Percentiles rank a stretch among this genome's conserved stretches.
Conservation (phyloP, 441 rosid species). For the Corymbia calophylla region DNA sequence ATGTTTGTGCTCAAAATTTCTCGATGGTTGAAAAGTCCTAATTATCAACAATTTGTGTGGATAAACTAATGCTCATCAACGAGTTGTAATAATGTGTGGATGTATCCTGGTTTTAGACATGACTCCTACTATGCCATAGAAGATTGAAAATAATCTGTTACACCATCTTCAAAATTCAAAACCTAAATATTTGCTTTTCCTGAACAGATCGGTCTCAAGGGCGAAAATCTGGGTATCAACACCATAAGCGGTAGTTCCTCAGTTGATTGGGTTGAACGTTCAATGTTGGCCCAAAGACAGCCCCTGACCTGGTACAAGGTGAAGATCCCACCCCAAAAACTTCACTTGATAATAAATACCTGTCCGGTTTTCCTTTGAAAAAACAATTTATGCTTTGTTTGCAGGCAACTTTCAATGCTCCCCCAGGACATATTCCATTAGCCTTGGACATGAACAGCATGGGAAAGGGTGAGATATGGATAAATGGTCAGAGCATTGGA, state of each 20-base stretch:
- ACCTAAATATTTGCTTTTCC: not conserved
- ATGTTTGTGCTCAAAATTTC: not conserved
- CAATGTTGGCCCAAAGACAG: constrained; percentile 33
- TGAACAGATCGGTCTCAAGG: constrained; percentile 45
- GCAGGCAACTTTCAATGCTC: not conserved
- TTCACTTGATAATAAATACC: not conserved
- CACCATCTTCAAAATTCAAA: not conserved
- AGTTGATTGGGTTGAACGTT: constrained; percentile 51
- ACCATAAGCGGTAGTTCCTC: constrained; percentile 37
- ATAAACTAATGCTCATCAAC: not conserved
- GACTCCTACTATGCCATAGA: not conserved
- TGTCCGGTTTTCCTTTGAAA: not conserved
- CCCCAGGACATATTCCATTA: not conserved
- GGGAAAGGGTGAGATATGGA: constrained; percentile 1
- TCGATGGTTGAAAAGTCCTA: not conserved
- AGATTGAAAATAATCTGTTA: not conserved
- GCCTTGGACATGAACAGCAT: constrained; percentile 1
- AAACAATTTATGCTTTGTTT: not conserved
- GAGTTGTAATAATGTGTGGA: not conserved
- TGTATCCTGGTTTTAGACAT: not conserved
- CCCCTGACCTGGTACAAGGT: constrained; percentile 78
- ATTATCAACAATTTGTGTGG: not conserved
- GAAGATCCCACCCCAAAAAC: constrained; percentile 2
- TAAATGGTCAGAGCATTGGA: not conserved
- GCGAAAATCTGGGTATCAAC: constrained; percentile 44